Base-by-base conservation (phyloP, 495 filamentous ascomycete genomes). In the Achaetomiella virescens region DNA sequence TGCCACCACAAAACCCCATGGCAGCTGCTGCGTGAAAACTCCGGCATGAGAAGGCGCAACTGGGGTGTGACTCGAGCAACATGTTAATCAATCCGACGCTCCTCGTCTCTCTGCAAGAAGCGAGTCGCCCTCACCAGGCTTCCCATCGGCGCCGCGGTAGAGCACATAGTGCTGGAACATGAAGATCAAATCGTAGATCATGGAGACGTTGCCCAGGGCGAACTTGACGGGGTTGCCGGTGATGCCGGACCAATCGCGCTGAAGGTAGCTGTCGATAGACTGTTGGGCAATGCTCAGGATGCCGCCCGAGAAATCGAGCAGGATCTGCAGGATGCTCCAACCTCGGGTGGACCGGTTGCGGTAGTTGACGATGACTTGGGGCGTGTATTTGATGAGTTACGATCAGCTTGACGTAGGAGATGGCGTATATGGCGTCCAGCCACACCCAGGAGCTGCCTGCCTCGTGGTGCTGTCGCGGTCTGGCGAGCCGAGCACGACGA, bases 341-440 rank as follows among this genome's bases (percentile, higher is more conserved):
- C 95, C 93, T 27, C 75, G 71, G 2, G 93, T 98, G 35, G 88
- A 91, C 57, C 84, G 77, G 47, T 89, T 87, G 65, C 81, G 78
- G 63, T 87, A 91, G 72, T 97, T 97, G 57, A 86, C 75, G 58
- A 82, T 76, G 11, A 85, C 84, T 72, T 98, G 93, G 12, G 93
- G 95, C 36, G 87, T 80, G 70, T 97, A 98, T 68, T 98, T 98
- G 61, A 96, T 76, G 5, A 96, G 90, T 95, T 42, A 95, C 81
- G 21, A 91, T 61, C n/a, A 98, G 75, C 70, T 98, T 98, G 68
- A 93, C 78, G 62, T 90, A 95, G 17, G 86, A 86, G 21, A 93
- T 70, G 14, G 82, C 77, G 71, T 97, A 97, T 41, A 95, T 77
- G 27, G 66, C 72, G 52, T 78, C 73, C 0, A 76, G 68, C 75